A percentile compares a stretch with the other conserved stretches of the same genome.
Conservation (phyloP, 2,329 filamentous ascomycete species). For the Colletotrichum cuscutae region DNA sequence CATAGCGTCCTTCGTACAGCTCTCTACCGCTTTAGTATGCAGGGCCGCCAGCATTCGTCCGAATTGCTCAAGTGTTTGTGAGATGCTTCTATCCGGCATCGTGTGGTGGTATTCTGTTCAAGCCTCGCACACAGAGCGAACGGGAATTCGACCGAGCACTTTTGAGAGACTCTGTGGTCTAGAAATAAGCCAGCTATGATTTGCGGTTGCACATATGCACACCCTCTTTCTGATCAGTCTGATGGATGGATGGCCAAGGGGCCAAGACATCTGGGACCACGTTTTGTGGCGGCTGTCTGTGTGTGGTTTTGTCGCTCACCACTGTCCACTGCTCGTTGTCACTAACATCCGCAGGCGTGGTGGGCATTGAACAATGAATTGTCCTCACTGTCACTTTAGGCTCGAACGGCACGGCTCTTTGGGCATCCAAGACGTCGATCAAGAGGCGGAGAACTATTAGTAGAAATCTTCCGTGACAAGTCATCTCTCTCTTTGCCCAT, state of each 20-base stretch:
- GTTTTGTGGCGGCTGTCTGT: conserved; percentile 11
- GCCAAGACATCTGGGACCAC: conserved; percentile 14
- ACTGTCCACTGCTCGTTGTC: not conserved
- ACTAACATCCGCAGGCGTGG: no score
- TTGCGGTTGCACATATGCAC: conserved; percentile 1
- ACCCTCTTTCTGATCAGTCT: not conserved
- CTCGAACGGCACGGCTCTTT: conserved; percentile 20
- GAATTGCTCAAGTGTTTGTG: not conserved
- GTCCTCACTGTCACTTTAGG: not conserved
- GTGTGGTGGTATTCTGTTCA: conserved; percentile 12
- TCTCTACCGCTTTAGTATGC: not conserved
- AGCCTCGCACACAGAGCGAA: not conserved
- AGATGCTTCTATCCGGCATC: not conserved
- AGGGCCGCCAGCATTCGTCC: conserved; percentile 2
- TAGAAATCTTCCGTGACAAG: conserved; percentile 1
- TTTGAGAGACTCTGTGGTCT: not conserved
- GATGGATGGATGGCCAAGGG: not conserved
- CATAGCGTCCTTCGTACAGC: not conserved
- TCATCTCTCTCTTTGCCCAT: not conserved
- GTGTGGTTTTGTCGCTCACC: not conserved
- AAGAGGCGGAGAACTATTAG: conserved; percentile 10
- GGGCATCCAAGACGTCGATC: conserved; percentile 10
- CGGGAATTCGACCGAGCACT: not conserved
- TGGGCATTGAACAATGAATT: conserved; percentile 2
- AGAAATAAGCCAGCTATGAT: not conserved